These are phyloP conservation scores for Ilyonectria mors-panacis DNA, from an alignment of 2,329 filamentous ascomycete genomes.

Conservation along the genomic window DNA sequence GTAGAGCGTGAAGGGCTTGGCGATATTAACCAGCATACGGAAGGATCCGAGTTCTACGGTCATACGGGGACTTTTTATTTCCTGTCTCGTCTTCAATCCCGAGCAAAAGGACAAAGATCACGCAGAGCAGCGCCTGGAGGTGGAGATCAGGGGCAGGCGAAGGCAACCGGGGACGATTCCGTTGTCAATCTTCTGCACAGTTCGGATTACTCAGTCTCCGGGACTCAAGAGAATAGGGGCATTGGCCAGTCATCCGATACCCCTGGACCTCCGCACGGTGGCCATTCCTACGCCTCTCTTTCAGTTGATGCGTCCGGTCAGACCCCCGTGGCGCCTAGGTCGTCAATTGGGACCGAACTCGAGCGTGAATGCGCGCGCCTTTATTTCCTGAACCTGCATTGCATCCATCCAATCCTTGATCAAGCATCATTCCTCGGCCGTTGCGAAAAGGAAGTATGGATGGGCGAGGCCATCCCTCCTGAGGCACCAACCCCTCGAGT, in stretches of 20 bases:
- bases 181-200: constrained; percentile 29
- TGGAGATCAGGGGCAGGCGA: neutral
- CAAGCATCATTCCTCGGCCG: constrained; percentile 16
- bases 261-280: neutral
- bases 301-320: neutral
- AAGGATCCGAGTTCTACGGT: constrained; percentile 29
- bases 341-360: constrained; percentile 5
- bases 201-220: constrained; percentile 24
- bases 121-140: neutral
- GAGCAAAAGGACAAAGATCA: constrained; percentile 12
- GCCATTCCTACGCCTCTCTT: neutral
- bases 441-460: constrained; percentile 21
- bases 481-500: constrained; percentile 2
- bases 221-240: constrained; percentile 1
- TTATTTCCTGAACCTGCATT: constrained; percentile 29
- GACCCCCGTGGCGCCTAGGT: neutral
- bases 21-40: constrained; percentile 29
- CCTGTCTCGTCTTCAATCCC: constrained; percentile 19
- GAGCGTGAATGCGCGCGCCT: constrained; percentile 24
- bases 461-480: neutral
- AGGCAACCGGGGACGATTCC: constrained; percentile 11
- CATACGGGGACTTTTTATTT: constrained; percentile 30
- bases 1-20: constrained; percentile 22
- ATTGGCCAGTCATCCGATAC: constrained; percentile 2
- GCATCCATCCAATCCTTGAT: constrained; percentile 27